Evolutionary conservation across 371 early-diverging fungal species (phyloP), one percentile per base, ranked within the genome.

Genomic region (Paramicrosporidium saccamoebae): DNA sequence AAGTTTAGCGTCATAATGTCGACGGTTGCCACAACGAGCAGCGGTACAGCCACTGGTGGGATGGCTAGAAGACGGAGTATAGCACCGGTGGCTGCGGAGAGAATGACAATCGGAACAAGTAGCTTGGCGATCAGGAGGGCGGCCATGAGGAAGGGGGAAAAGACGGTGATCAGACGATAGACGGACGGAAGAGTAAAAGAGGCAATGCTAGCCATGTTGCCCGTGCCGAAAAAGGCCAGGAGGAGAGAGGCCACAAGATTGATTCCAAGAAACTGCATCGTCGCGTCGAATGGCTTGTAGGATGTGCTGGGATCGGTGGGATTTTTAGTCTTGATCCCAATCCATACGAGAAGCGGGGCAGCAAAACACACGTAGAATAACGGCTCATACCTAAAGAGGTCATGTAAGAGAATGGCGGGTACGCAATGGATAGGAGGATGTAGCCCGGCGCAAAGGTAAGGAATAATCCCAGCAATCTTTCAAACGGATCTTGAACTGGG

Each of bases 1-100:
- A 88, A 88, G 44, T 78, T 74, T 27, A 88, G 55, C 0, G 90
- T 82, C 58, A 77, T 73, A 2, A 81, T 48, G 40, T 88, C 90
- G 1, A 71, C 66, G 5, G 74, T 67, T 17, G 60, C 52, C 23
- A 84, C 44, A 9, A 69, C 77, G 14, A 69, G 33, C 30, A 79
- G 40, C 40, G 75, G 73, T 22, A 82, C 33, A 6, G 64, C 55
- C 39, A 81, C 72, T 2, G 79, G 52, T 3, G 69, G 69, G 11
- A 82, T 45, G 27, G 59, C 55, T 12, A 75, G 37, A 10, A 54
- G 52, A 12, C 56, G 52, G 23, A 52, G 61, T 10, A 78, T 37
- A 8, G 79, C 55, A 13, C 61, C 64, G 26, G 78, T 52, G 5
- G 60, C 58, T 14, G 78, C 52, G 2, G 72, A 67, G 2, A 72